phyloP scores from a whole-genome alignment of 1,284 basidiomycete species.

The Sanghuangporus weigelae region DNA sequence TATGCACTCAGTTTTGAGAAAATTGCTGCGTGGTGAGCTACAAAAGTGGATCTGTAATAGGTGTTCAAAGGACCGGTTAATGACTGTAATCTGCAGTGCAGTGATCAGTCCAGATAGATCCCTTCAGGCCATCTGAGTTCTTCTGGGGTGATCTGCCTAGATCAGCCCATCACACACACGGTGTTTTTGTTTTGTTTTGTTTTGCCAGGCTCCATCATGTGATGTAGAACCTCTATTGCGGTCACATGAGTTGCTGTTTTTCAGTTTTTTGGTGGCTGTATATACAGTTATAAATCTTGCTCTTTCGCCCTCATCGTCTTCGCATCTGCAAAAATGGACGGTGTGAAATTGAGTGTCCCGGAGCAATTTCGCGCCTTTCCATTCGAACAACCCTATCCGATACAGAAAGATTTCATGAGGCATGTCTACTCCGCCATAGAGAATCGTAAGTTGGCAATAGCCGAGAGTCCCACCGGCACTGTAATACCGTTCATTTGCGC shows the following conservation, averaged over 20 bases:
- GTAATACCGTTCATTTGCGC: slow-evolving; percentile 32
- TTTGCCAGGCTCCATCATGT: too few relatives aligned
- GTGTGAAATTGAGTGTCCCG: slow-evolving; percentile 42
- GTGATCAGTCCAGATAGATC: too few relatives aligned
- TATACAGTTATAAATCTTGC: background rate
- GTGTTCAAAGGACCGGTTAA: too few relatives aligned
- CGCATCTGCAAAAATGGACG: background rate
- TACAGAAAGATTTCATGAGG: slow-evolving; percentile 87
- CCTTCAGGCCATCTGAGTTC: too few relatives aligned
- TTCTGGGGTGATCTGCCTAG: too few relatives aligned
- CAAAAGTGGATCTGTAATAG: too few relatives aligned
- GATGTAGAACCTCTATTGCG: too few relatives aligned
- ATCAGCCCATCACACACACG: too few relatives aligned
- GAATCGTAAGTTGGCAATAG: slow-evolving; percentile 65
- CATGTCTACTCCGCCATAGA: slow-evolving; percentile 85
- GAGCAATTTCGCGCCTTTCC: slow-evolving; percentile 71
- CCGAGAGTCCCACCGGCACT: slow-evolving; percentile 86
- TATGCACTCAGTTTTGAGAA: too few relatives aligned
- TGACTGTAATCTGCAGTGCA: too few relatives aligned
- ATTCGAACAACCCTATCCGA: slow-evolving; percentile 77
- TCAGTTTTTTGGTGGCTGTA: background rate
- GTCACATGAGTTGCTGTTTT: background rate
- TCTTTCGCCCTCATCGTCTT: background rate
- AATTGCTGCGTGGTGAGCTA: too few relatives aligned
- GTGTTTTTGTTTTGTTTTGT: too few relatives aligned